Conservation (phyloP, 352 stramenopile species). For the Elongisporangium prolatum region DNA sequence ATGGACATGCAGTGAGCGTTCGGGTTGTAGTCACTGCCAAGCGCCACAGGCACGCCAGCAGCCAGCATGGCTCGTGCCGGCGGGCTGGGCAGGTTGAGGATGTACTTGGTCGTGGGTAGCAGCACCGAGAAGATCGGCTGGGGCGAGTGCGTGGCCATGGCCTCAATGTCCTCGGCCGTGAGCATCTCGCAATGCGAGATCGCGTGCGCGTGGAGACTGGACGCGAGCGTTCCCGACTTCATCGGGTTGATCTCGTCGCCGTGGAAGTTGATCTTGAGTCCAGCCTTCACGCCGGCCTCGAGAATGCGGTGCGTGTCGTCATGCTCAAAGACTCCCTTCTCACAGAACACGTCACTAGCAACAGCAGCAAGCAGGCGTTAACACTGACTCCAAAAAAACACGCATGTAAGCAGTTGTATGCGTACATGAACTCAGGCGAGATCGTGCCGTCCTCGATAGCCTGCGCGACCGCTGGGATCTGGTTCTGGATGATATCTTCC, state of each 20-base stretch:
- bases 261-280: slow-evolving; percentile 83
- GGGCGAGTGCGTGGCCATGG: slow-evolving; percentile 54
- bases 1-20: slow-evolving; percentile 86
- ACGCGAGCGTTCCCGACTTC: slow-evolving; percentile 59
- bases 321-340: slow-evolving; percentile 82
- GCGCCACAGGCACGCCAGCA: slow-evolving; percentile 56
- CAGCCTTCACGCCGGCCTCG: slow-evolving; percentile 48
- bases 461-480: slow-evolving; percentile 63
- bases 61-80: slow-evolving; percentile 71
- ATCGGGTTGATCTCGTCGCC: slow-evolving; percentile 76
- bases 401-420: neutral
- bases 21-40: slow-evolving; percentile 83
- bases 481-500: slow-evolving; percentile 65
- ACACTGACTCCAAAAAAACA: no score
- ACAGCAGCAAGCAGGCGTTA: neutral
- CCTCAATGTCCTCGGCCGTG: slow-evolving; percentile 49
- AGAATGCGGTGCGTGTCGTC: slow-evolving; percentile 75
- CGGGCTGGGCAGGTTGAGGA: slow-evolving; percentile 70
- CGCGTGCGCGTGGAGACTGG: slow-evolving; percentile 49
- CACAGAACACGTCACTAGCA: slow-evolving; percentile 70
- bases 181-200: slow-evolving; percentile 82
- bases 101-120: slow-evolving; percentile 83
- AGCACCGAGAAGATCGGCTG: slow-evolving; percentile 64
- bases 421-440: slow-evolving; percentile 75
- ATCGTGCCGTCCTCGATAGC: slow-evolving; percentile 68